Base-by-base conservation (phyloP, 805 yeast genomes). In the Vanderwaltozyma verrucispora region DNA sequence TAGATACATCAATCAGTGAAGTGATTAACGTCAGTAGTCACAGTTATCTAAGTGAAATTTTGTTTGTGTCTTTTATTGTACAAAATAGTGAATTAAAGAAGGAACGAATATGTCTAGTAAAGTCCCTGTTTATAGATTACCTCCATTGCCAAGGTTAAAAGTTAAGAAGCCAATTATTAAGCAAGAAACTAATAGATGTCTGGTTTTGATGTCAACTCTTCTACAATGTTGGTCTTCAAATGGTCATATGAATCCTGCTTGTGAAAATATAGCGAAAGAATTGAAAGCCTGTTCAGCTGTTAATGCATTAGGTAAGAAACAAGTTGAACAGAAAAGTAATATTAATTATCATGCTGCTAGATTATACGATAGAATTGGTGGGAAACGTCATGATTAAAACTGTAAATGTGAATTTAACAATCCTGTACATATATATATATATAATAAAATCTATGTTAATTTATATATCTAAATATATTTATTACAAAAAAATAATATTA, bases 161-260 rank as follows among this genome's bases (percentile, higher is more conserved):
- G 81, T 80, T 41, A 78, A 79, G 56, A 77, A 74, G 48, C 77
- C 86, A 13, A 65, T 73, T 4, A 64, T 71, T 23, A 68, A 70
- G 35, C 66, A 63, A 44, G 75, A 74, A 47, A 72, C 83, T 33
- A 77, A 80, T 48, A 77, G 84, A 40, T 87, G 96, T 60, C 60
- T 77, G 42, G 86, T 84, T 39, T 64, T 81, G 45, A 83, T 88
- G 88, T 78, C 92, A 1, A 79, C 84, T 33, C 69, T 88, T 58
- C 67, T 88, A 49, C 84, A 82, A 68, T 88, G 97, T 65, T 88
- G 97, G 97, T 94, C 96, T 2, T 83, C 96, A 18, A 83, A 85
- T 62, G 89, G 94, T 34, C 94, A 86, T 60, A 88, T 92, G 42
- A 66, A 80, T 17, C 64, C 69, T 10, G 69, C 65, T 33, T 88